These are phyloP conservation scores for Penicillium sp. DNA, from an alignment of 2,329 filamentous ascomycete genomes.

Conservation along the genomic window DNA sequence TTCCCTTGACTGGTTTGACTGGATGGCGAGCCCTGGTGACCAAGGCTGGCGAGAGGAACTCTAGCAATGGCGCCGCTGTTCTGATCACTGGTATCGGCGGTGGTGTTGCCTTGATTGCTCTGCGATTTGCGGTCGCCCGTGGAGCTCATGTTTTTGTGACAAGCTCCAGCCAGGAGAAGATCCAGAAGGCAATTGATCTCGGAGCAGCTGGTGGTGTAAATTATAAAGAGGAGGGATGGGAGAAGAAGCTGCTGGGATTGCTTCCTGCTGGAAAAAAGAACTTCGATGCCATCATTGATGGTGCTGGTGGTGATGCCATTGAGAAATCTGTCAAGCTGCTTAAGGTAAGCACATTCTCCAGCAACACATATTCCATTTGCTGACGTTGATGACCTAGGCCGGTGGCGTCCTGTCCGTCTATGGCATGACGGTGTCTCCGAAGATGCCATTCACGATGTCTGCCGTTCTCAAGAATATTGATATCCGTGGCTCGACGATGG, in stretches of 20 bases:
- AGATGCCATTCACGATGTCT: conserved; percentile 83
- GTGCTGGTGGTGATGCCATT: conserved; percentile 86
- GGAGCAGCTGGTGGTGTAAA: conserved; percentile 81
- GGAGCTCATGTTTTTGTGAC: conserved; percentile 83
- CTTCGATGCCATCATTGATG: conserved; percentile 85
- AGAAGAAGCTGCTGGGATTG: conserved; percentile 67
- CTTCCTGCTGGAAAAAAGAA: conserved; percentile 68
- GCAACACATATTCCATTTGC: neutral
- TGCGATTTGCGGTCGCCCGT: conserved; percentile 76
- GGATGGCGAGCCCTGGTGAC: conserved; percentile 84
- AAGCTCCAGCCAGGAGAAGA: conserved; percentile 74
- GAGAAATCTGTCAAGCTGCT: conserved; percentile 69
- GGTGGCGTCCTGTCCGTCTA: conserved; percentile 87
- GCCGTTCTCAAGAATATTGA: conserved; percentile 89
- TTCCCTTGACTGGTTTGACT: conserved; percentile 84
- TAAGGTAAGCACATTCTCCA: conserved; percentile 55
- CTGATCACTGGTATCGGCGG: conserved; percentile 91
- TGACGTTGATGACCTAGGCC: conserved; percentile 44
- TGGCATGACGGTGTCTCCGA: conserved; percentile 86
- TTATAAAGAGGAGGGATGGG: conserved; percentile 81
- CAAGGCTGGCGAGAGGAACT: conserved; percentile 68
- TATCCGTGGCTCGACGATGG: conserved; percentile 86
- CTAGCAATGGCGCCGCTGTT: conserved; percentile 68
- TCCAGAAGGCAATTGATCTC: conserved; percentile 69
- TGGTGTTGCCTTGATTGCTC: conserved; percentile 80